Conservation (phyloP, 495 filamentous ascomycete genomes). For the Xylaria intraflava region DNA sequence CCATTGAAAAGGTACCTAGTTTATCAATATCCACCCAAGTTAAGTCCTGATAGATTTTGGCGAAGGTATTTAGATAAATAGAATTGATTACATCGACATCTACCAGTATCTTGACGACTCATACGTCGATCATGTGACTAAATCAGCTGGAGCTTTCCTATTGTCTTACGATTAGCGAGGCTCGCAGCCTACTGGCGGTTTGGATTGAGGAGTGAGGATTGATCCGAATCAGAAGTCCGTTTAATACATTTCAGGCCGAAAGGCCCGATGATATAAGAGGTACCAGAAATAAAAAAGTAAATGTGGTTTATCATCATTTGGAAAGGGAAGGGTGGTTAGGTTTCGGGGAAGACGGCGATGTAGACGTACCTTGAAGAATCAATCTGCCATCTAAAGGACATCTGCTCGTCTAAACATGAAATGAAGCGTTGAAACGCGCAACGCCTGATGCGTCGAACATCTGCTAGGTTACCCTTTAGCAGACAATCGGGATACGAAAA, state of each 20-base stretch:
- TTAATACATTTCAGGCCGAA: slow-evolving; percentile 50
- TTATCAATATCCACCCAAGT: too few relatives aligned
- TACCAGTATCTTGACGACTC: not conserved
- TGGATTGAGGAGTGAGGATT: not conserved
- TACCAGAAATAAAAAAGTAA: slow-evolving; percentile 50
- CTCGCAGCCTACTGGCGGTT: not conserved
- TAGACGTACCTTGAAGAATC: slow-evolving; percentile 9
- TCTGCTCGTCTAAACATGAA: not conserved
- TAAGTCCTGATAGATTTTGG: not conserved
- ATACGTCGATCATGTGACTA: not conserved
- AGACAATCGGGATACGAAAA: too few relatives aligned
- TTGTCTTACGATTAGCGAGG: slow-evolving; percentile 2
- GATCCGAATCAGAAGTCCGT: slow-evolving; percentile 49
- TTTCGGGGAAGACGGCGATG: not conserved
- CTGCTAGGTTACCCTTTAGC: too few relatives aligned
- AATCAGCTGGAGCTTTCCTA: not conserved
- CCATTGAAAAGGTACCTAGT: too few relatives aligned
- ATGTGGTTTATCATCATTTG: slow-evolving; percentile 44
- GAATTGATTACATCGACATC: too few relatives aligned
- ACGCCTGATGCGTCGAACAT: not conserved
- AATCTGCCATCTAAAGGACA: not conserved
- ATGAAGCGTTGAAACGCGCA: not conserved
- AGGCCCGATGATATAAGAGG: slow-evolving; percentile 56
- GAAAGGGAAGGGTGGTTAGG: slow-evolving; percentile 10
- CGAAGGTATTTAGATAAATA: too few relatives aligned